Base-by-base conservation (phyloP, 2,329 filamentous ascomycete species). In the Fusarium sp. region DNA sequence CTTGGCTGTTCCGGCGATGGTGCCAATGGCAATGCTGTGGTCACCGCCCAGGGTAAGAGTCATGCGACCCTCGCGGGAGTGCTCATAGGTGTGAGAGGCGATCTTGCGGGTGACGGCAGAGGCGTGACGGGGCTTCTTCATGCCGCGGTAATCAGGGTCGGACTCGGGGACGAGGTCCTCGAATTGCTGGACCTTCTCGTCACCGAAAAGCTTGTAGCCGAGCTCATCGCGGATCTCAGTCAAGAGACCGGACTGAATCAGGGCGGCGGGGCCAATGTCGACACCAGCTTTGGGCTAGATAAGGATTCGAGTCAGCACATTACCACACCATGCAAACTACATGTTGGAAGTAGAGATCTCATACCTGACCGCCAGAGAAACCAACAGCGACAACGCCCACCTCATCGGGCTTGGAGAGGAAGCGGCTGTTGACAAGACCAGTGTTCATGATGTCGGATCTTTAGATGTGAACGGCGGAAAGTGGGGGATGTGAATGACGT, bases 11-110 rank as follows among this genome's bases (percentile, higher is more conserved):
- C 96, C 96, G 28, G 92, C 91, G 73, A 99, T 89, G 47, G 94
- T 97, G 67, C 96, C 96, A 74, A 99, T 97, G 67, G 96, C 96
- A 77, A 99, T 97, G 69, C 91, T 94, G 85, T 99, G 96, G 83
- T 99, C 96, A 55, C 96, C 96, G 58, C 96, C 96, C 11, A 99
- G 89, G 0, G 96, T 99, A 58, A 99, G 87, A 2, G 97, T 94
- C 79, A 97, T 90, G 64, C 94, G 90, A 34, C 96, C 96, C 70
- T 92, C 84, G 71, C 86, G 88, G 47, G 95, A 94, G 77, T 98
- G 94, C 69, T 88, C 84, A 84, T 98, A 98, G 51, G 97, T 93
- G 82, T 98, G 93, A 58, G 90, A 84, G 79, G 90, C 90, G 69
- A 99, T 91, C 74, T 89, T 86, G 76, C 91, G 82, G 3, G 94